Evolutionary conservation across 2,329 filamentous ascomycete species (phyloP).

Genomic region (Zasmidium angulare): DNA sequence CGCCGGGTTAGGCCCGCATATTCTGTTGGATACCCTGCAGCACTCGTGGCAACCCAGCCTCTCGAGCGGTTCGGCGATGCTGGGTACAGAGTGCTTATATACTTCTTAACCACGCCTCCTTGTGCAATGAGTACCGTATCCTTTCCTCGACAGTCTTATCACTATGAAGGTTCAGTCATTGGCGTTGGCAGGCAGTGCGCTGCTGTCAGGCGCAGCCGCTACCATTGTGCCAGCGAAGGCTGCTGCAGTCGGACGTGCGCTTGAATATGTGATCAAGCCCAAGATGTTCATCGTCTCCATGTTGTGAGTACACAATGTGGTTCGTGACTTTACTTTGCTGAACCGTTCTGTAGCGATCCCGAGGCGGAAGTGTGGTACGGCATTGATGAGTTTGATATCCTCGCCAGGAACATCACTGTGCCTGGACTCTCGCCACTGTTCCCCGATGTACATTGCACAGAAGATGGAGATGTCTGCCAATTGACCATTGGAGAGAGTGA

Average conservation of each 20-base stretch:
- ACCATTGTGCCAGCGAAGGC: conserved; percentile 13
- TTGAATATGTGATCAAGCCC: conserved; percentile 46
- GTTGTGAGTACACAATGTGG: conserved; percentile 40
- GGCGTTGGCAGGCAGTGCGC: conserved; percentile 1
- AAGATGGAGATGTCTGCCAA: conserved; percentile 64
- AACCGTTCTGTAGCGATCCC: conserved; percentile 8
- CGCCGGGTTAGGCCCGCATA: background rate
- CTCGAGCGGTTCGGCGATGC: background rate
- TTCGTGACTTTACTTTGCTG: background rate
- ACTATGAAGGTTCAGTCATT: background rate
- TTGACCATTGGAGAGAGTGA: conserved; percentile 60
- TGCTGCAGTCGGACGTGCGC: conserved; percentile 9
- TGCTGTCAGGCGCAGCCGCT: conserved; percentile 11
- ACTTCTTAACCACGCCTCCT: background rate
- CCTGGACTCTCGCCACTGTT: conserved; percentile 34
- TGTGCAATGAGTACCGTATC: background rate
- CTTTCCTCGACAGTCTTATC: background rate
- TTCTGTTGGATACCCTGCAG: background rate
- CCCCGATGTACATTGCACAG: conserved; percentile 59
- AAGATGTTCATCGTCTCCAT: conserved; percentile 65
- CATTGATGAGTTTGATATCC: conserved; percentile 34
- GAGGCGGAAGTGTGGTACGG: conserved; percentile 51
- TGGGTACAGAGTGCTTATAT: background rate
- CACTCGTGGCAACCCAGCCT: background rate
- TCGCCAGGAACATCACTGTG: conserved; percentile 36